Base-by-base conservation (phyloP, 2,329 filamentous ascomycete genomes). In the Colletotrichum nymphaeae region DNA sequence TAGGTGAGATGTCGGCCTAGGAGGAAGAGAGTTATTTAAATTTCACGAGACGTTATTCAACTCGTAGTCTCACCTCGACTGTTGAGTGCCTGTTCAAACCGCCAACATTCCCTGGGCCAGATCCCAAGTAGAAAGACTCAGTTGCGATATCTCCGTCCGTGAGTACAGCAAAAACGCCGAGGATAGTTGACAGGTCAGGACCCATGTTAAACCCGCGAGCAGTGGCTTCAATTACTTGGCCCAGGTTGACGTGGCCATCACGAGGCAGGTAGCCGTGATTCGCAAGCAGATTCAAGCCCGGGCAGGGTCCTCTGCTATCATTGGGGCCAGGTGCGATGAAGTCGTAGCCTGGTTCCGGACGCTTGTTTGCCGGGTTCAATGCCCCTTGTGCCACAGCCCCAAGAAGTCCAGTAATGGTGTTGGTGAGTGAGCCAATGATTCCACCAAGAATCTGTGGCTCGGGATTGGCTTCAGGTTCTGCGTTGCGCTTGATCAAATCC, bases 191-290 rank as follows among this genome's bases (percentile, higher is more conserved):
- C 0, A 73, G 1, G 9, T 73, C 70, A 4, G 67, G 37, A 0
- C 16, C 67, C 70, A 73, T 70, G 60, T 70, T 73, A 9, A 73
- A 73, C 5, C 67, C 70, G 11, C 70, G 67, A 3, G 70, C 67
- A 8, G 67, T 57, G 6, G 70, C 70, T 26, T 73, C 70, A 26
- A 70, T 49, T 12, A 73, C 67, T 5, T 73, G 70, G 22, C 67
- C 70, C 9, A 73, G 35, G 37, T 56, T 73, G 56, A 73, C 70
- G 28, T 70, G 77, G 16, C 84, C 84, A 56, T 86, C 77, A 57
- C 81, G 84, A 0, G 83, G 82, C 24, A 86, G 80, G 71, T 83
- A 85, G 1, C 82, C 83, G 59, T 86, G 82, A 74, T 86, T 86
- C 9, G 84, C 83, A 16, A 86, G 78, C 1, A 84, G 81, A 68